These are phyloP conservation scores for Emericellopsis terricola DNA, from an alignment of 495 filamentous ascomycete species.

Conservation along the genomic window DNA sequence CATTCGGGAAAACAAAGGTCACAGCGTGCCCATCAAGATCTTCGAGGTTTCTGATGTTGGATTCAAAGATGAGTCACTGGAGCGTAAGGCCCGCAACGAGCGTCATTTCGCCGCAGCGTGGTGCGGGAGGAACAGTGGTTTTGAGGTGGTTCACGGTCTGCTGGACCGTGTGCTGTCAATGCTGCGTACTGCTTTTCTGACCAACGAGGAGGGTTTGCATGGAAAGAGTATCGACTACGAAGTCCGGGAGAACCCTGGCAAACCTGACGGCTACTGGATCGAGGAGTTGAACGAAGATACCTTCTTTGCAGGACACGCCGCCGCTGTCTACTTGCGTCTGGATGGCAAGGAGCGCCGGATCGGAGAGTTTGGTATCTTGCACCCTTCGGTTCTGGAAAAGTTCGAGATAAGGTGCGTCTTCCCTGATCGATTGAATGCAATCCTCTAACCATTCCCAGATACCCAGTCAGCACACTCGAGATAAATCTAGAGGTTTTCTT, in stretches of 20 bases:
- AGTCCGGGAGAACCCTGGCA: too few species aligned
- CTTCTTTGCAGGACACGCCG: conserved; percentile 81
- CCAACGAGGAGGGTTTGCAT: conserved; percentile 48
- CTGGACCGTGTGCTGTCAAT: conserved; percentile 84
- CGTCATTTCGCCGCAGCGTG: conserved; percentile 87
- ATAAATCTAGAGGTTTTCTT: conserved; percentile 92
- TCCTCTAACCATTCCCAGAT: conserved; percentile 23
- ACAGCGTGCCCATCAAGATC: conserved; percentile 76
- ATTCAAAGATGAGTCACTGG: conserved; percentile 60
- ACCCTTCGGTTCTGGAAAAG: conserved; percentile 81
- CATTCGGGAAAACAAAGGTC: conserved; percentile 82
- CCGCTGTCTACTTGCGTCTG: conserved; percentile 57
- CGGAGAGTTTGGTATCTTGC: conserved; percentile 82
- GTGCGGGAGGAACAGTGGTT: conserved; percentile 88
- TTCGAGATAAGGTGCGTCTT: conserved; percentile 63
- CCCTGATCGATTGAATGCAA: conserved; percentile 4
- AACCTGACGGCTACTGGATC: conserved; percentile 71
- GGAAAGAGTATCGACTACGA: conserved; percentile 28
- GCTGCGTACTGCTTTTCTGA: conserved; percentile 69
- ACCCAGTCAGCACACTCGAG: conserved; percentile 89
- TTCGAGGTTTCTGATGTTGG: conserved; percentile 87
- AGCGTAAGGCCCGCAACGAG: conserved; percentile 82
- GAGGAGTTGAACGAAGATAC: conserved; percentile 78
- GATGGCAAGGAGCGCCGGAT: conserved; percentile 52
- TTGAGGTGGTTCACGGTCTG: conserved; percentile 90